Percentiles rank a stretch among this genome's conserved stretches.
Evolutionary conservation across 306 rosid genomes (phyloP).

Genomic region (Ochetophila trinervis): DNA sequence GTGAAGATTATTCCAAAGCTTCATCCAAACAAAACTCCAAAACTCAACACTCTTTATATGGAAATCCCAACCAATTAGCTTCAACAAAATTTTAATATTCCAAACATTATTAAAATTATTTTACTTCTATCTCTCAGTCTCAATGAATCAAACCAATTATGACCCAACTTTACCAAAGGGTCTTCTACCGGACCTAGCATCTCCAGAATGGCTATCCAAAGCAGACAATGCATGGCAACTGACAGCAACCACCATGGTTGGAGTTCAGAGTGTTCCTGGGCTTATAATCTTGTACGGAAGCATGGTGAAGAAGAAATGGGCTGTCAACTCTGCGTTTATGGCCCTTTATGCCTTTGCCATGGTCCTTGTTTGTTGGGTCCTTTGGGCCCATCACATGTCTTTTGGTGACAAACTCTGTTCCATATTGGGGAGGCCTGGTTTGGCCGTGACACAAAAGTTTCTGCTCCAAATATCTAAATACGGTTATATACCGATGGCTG

Average conservation of each 20-base stretch:
- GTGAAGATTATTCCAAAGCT: constrained; percentile 36
- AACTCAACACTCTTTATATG: constrained; percentile 24
- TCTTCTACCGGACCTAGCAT: constrained; percentile 20
- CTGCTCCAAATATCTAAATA: constrained; percentile 16
- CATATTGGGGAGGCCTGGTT: constrained; percentile 41
- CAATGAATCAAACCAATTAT: constrained; percentile 22
- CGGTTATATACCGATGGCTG: constrained; percentile 51
- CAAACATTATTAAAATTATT: background rate
- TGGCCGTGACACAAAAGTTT: constrained; percentile 30
- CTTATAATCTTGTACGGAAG: constrained; percentile 60
- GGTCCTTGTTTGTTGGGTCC: constrained; percentile 66
- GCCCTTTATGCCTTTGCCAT: constrained; percentile 55
- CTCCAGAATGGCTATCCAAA: constrained; percentile 57
- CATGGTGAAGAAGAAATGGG: constrained; percentile 76
- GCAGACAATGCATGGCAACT: constrained; percentile 78
- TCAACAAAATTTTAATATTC: constrained; percentile 25
- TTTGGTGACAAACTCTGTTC: constrained; percentile 31
- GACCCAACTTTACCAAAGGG: background rate
- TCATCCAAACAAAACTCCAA: constrained; percentile 21
- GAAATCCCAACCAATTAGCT: background rate
- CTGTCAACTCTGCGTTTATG: constrained; percentile 69
- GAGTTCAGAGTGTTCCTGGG: constrained; percentile 62
- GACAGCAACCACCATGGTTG: constrained; percentile 56
- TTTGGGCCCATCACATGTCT: constrained; percentile 68
- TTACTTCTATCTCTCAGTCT: background rate